Conservation (phyloP, 345 rosid genomes). For the Salix koriyanagi region DNA sequence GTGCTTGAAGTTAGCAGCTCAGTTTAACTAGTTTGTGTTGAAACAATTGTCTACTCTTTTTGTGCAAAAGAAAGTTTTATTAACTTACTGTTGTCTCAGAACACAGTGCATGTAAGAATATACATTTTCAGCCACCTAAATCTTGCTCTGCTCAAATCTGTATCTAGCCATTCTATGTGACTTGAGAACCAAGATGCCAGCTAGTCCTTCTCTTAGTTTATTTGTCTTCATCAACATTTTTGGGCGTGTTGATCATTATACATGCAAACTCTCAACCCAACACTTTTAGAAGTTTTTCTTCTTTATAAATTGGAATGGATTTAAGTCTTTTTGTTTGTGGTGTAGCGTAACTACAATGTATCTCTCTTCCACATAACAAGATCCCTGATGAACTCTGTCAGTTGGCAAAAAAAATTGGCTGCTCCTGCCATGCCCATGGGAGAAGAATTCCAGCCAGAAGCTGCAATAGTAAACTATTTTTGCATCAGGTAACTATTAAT, state of each 20-base stretch:
- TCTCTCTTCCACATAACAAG: constrained; percentile 78
- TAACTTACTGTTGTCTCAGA: neutral
- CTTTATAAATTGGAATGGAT: neutral
- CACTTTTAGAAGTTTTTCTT: neutral
- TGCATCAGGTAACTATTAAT: constrained; percentile 47
- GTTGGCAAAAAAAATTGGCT: constrained; percentile 68
- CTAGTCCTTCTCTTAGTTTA: neutral
- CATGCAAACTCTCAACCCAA: neutral
- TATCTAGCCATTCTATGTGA: neutral
- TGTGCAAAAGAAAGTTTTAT: neutral
- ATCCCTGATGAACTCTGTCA: constrained; percentile 76
- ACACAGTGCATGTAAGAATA: neutral
- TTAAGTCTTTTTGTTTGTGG: constrained; percentile 12
- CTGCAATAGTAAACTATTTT: constrained; percentile 90
- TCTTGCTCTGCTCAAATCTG: neutral
- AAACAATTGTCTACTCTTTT: too few relatives aligned
- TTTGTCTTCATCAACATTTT: neutral
- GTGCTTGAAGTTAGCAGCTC: neutral
- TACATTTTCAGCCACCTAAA: neutral
- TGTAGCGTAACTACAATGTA: constrained; percentile 69
- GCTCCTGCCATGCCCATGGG: constrained; percentile 68
- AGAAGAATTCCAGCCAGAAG: constrained; percentile 85
- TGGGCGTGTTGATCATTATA: neutral
- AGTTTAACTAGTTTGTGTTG: neutral
- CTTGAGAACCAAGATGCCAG: neutral